Evolutionary conservation across 1,139 yeast species (phyloP).

Genomic region (Suhomyces ambrosiae): DNA sequence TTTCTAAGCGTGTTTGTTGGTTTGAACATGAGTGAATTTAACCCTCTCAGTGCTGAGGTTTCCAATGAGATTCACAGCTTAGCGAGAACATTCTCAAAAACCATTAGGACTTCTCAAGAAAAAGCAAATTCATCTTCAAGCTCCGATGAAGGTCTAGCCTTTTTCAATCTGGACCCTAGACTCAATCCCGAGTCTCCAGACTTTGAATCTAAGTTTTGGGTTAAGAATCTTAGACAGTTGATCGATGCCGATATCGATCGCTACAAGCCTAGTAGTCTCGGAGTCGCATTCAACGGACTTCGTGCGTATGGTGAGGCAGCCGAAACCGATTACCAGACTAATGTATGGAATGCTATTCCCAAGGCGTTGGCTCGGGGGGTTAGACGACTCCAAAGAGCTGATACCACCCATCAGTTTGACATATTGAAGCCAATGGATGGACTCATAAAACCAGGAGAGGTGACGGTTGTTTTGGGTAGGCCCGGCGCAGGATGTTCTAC

Average conservation of each 20-base stretch:
- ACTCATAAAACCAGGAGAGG: slow-evolving; percentile 66
- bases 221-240: slow-evolving; percentile 63
- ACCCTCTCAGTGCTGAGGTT: slow-evolving; percentile 23
- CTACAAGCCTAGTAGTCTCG: slow-evolving; percentile 64
- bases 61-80: slow-evolving; percentile 51
- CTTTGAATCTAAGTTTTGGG: slow-evolving; percentile 72
- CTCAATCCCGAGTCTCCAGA: slow-evolving; percentile 47
- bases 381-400: slow-evolving; percentile 24
- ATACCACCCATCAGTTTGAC: slow-evolving; percentile 40
- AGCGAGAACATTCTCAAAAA: slow-evolving; percentile 53
- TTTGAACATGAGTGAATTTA: no score
- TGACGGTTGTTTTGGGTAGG: slow-evolving; percentile 76
- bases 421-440: slow-evolving; percentile 73
- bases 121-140: slow-evolving; percentile 5
- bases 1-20: no score
- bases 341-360: slow-evolving; percentile 55
- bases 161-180: slow-evolving; percentile 13
- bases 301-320: slow-evolving; percentile 76
- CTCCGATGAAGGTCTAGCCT: slow-evolving; percentile 2
- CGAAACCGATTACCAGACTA: slow-evolving; percentile 79
- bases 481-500: slow-evolving; percentile 90
- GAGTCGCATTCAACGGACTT: slow-evolving; percentile 67
- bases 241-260: slow-evolving; percentile 61
- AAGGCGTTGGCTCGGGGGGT: slow-evolving; percentile 19
- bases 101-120: neutral